Evolutionary conservation across 179 eudicot genomes (phyloP).

Genomic region (Sideroxylon spinosum): DNA sequence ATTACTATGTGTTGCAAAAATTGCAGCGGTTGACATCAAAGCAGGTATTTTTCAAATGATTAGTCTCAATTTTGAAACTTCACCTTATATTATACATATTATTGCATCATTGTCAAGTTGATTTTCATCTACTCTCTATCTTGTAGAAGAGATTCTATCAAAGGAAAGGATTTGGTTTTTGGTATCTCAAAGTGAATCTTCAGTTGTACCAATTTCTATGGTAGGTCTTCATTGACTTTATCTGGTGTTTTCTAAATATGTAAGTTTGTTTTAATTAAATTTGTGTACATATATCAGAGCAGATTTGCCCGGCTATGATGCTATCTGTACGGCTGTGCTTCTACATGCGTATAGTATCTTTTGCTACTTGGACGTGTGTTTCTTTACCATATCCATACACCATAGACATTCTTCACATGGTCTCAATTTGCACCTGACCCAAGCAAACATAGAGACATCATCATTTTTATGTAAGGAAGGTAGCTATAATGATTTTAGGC

Average conservation of each 20-base stretch:
- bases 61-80: neutral
- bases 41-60: conserved; percentile 47
- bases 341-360: neutral
- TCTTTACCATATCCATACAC: neutral
- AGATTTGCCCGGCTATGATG: conserved; percentile 9
- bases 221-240: conserved; percentile 29
- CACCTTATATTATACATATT: neutral
- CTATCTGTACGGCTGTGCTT: conserved; percentile 1
- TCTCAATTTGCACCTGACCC: neutral
- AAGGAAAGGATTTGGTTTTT: conserved; percentile 91
- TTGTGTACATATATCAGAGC: neutral
- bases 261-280: neutral
- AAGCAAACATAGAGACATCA: neutral
- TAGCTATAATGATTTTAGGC: neutral
- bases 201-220: conserved; percentile 76
- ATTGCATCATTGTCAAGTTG: conserved; percentile 7
- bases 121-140: conserved; percentile 6
- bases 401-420: neutral
- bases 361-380: neutral
- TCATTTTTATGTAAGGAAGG: conserved; percentile 1
- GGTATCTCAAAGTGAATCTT: conserved; percentile 78
- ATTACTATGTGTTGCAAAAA: conserved; percentile 63
- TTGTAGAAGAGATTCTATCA: conserved; percentile 63
- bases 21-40: conserved; percentile 85
- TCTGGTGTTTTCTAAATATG: neutral